These are phyloP conservation scores for Capsicum baccatum DNA, from an alignment of 257 asterid genomes.

Conservation along the genomic window DNA sequence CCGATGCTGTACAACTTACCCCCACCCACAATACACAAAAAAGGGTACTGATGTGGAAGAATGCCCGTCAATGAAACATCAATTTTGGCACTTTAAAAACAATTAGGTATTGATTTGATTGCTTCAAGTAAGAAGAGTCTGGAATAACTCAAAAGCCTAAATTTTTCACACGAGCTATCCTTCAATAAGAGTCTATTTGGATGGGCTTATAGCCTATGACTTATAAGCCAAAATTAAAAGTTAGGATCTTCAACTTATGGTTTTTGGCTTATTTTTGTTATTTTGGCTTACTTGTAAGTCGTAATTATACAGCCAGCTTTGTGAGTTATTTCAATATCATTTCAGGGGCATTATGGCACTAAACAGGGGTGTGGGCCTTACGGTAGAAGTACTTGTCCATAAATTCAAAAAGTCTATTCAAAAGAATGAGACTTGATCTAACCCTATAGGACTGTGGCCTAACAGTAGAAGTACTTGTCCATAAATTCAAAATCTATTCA, in stretches of 20 bases:
- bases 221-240: too few species aligned
- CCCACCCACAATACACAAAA: not conserved
- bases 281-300: not conserved
- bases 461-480: not conserved
- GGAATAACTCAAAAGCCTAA: not conserved
- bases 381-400: not conserved
- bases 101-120: not conserved
- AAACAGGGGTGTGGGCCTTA: not conserved
- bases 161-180: not conserved
- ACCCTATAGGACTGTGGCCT: not conserved
- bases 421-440: not conserved
- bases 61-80: not conserved
- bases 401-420: not conserved
- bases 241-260: too few species aligned
- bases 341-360: slow-evolving; percentile 3
- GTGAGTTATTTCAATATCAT: not conserved
- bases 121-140: not conserved
- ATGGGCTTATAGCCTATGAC: too few species aligned
- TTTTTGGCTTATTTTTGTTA: too few species aligned
- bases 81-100: not conserved
- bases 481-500: not conserved
- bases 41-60: not conserved
- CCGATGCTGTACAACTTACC: not conserved
- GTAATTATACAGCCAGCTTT: not conserved
- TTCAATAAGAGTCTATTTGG: too few species aligned